Evolutionary conservation across 1,139 yeast genomes (phyloP), one percentile per base, ranked within the genome.

Genomic region (Suhomyces yuchorum): DNA sequence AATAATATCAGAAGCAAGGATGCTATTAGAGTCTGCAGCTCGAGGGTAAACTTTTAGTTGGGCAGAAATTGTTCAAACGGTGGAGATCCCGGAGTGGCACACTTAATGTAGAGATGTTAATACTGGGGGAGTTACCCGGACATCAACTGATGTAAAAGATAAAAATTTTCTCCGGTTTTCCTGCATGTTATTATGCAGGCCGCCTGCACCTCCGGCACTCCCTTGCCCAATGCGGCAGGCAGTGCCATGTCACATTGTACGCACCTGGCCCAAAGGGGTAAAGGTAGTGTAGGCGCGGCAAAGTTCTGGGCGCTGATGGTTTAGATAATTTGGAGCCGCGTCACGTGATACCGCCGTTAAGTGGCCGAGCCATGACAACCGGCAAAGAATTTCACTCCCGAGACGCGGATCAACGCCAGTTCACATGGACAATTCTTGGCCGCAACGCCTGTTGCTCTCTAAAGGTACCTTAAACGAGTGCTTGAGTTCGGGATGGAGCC

Each of bases 91-190:
- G 39, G 26, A 37, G 39, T 15, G 30, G 39, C 18, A 11, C 30
- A 37, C 24, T 11, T 23, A 20, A 22, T 23, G 26, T 37, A 15
- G 19, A 14, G 32, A 22, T 23, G 39, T 22, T 22, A 23, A 23
- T 22, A n/a, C 30, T 22, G 26, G 18, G n/a, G 39, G n/a, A 34
- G 46, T 48, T 48, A 48, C 51, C 51, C 51, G 51, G 51, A 36
- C 35, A 22, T n/a, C 28, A 14, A 45, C 51, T 66, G 73, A 68
- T 68, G 71, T 56, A 68, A 68, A 66, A 68, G 73, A 68, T 56
- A 56, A 58, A 57, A 56, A 44, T 55, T 56, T 56, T 55, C 54
- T 43, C 49, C 36, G 35, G 36, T 24, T 18, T 36, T 37, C 34
- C 18, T 23, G 28, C 39, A 12, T 24, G 32, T 17, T 22, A 9